Evolutionary conservation across 805 yeast genomes (phyloP).

Genomic region (Kodamaea leandrae): DNA sequence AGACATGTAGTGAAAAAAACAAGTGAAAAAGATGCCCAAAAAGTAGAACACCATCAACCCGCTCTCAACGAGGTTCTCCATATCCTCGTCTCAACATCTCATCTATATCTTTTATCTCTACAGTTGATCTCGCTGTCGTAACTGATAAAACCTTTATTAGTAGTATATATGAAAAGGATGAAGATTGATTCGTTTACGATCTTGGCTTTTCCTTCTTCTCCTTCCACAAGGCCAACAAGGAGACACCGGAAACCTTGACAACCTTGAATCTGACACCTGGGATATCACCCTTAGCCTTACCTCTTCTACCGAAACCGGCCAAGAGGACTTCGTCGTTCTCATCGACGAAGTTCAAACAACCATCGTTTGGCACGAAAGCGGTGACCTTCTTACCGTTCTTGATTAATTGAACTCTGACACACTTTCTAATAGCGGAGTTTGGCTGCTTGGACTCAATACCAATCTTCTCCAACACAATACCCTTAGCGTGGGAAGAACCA

Average conservation of each 20-base stretch:
- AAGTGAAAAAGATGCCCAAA: no score
- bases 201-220: constrained; percentile 99
- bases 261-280: constrained; percentile 99
- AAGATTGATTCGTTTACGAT: constrained; percentile 57
- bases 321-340: constrained; percentile 99
- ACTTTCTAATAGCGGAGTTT: constrained; percentile 99
- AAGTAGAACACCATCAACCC: no score
- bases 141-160: constrained; percentile 10
- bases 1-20: not conserved
- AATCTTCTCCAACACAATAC: constrained; percentile 98
- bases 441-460: constrained; percentile 99
- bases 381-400: constrained; percentile 99
- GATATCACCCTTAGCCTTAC: constrained; percentile 99
- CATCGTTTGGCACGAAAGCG: constrained; percentile 99
- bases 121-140: constrained; percentile 1
- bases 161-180: constrained; percentile 11
- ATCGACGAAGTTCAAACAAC: constrained; percentile 99
- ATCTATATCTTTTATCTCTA: not conserved
- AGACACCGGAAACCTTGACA: constrained; percentile 99
- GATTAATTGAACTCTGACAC: constrained; percentile 99
- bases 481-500: constrained; percentile 99
- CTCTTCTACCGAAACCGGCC: constrained; percentile 99
- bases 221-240: constrained; percentile 99
- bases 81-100: no score
- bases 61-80: no score